Base-by-base conservation (phyloP, 441 rosid species). In the Syzygium syzygioides region DNA sequence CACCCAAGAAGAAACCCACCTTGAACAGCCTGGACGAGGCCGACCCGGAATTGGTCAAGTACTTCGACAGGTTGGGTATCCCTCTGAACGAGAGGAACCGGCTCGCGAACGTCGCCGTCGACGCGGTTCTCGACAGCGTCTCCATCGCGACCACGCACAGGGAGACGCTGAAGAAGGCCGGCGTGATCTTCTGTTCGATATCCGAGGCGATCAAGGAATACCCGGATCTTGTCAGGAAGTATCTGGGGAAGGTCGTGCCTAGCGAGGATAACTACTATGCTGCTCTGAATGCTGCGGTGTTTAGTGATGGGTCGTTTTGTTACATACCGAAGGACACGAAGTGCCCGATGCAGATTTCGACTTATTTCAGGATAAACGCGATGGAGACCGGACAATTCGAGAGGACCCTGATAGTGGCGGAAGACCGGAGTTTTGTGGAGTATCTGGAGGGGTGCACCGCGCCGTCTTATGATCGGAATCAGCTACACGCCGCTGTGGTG, bases 371-470 rank as follows among this genome's bases (percentile, higher is more conserved):
- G 89, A 98, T 98, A 48, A 98, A 97, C 34, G 98, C 98, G 0
- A 88, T 94, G 96, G 99, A 96, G 89, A 98, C 99, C 2, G 99
- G 99, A 60, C 99, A 98, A 91, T 98, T 97, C 20, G 99, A 98
- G 95, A 96, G 99, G 95, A 97, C 99, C 23, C 90, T 98, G 94
- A 97, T 98, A 55, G 98, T 98, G 89, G 99, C 99, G 0, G 98
- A 97, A 17, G 99, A 96, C 87, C 92, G 95, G 89, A 96, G 98
- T 80, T 97, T 94, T 68, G 98, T 98, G 90, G 99, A 98, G 94
- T 98, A 98, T 90, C 88, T 97, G 90, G 99, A 98, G 91, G 99
- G 99, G 11, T 98, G 99, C 60, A 98, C 99, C 1, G 99, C 98
- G 9, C 98, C 99, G 85, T 95, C 98, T 14, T 96, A 96, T 88